Conservation (phyloP, 2,329 filamentous ascomycete species). For the Aspergillus novoparasiticus region DNA sequence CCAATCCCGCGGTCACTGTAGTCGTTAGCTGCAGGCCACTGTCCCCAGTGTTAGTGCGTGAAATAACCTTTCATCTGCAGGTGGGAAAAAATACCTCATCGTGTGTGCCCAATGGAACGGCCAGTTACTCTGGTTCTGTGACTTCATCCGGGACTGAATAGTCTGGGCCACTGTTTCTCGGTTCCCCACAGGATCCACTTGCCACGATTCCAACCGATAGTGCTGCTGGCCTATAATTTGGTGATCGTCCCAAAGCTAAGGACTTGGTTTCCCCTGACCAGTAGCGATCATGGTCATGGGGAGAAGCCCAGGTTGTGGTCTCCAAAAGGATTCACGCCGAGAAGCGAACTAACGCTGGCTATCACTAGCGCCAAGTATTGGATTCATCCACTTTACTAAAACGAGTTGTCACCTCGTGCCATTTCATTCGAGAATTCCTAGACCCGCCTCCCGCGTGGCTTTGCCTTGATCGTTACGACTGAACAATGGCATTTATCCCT, state of each 20-base stretch:
- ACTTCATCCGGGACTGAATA: conserved; percentile 3
- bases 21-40: conserved; percentile 6
- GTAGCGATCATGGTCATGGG: conserved; percentile 8
- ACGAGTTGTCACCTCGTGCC: conserved; percentile 12
- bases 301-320: conserved; percentile 4
- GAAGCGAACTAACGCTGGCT: conserved; percentile 14
- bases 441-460: conserved; percentile 7
- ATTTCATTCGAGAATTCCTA: conserved; percentile 12
- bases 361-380: conserved; percentile 13
- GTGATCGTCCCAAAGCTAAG: conserved; percentile 9
- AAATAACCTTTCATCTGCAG: conserved; percentile 11
- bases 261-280: conserved; percentile 11
- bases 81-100: conserved; percentile 11
- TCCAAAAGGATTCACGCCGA: conserved; percentile 17
- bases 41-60: not conserved
- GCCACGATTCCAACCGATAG: conserved; percentile 9
- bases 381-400: conserved; percentile 9
- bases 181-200: conserved; percentile 11
- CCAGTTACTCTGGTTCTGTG: not conserved
- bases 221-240: conserved; percentile 6
- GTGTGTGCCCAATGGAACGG: conserved; percentile 7
- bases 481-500: not conserved
- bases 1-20: not conserved
- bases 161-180: conserved; percentile 7
- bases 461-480: not conserved